Base-by-base conservation (phyloP, 1,139 yeast species). In the Taphrina communis region DNA sequence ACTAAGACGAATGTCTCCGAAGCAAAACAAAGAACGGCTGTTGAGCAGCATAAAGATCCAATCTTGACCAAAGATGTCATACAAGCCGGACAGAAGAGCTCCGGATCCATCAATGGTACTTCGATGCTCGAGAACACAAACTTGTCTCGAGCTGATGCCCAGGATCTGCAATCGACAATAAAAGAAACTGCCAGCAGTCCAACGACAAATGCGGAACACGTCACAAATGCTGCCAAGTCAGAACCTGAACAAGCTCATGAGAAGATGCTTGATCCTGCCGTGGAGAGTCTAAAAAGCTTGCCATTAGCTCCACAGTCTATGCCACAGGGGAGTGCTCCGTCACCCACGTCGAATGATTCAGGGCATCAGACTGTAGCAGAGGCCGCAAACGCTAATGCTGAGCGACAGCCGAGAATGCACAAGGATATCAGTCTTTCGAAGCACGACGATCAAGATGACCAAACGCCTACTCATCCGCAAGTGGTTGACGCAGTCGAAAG, bases 171-270 rank as follows among this genome's bases (percentile, higher is more conserved):
- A 11, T 50, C 36, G 36, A 35, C 53, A 11, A 21, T 50, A 8
- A 8, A 50, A 3, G 36, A 50, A 19, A 9, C 36, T 11, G 53
- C 11, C n/a, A 6, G 36, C 12, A 35, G 7, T 36, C 2, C 12
- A 1, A 21, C 9, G 25, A 11, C 11, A 9, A 41, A 53, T 36
- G 25, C 17, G 6, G 57, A 53, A 19, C 41, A 53, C 12, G 57
- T 53, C 42, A 53, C 57, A 12, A 7, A 14, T 11, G 57, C 57
- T 17, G 57, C 57, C 21, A 53, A 53, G 17, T 53, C 57, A 12
- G 57, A 53, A 38, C 2, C 21, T 9, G 25, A n/a, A 11, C 57
- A 53, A 53, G 57, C 25, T 36, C 39, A 53, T 2, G 19, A 31
- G n/a, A 35, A 12, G 21, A 36, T 38, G 25, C 42, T 53, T 17